These are phyloP conservation scores for Cinnamomum chago DNA, from an alignment of 164 flowering plant species.

Conservation along the genomic window DNA sequence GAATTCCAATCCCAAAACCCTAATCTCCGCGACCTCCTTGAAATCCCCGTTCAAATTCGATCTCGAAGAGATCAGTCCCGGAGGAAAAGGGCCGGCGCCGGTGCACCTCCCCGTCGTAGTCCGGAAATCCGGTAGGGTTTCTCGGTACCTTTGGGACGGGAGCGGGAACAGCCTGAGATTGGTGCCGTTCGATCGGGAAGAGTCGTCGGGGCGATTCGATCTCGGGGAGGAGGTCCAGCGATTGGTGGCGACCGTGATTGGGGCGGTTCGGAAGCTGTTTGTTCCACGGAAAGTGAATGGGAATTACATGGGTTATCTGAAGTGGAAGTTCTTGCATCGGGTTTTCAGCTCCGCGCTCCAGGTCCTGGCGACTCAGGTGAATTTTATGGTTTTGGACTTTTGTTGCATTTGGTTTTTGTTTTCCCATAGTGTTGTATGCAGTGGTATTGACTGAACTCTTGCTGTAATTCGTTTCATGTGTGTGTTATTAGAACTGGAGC, in stretches of 20 bases:
- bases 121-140: slow-evolving; percentile 41
- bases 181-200: slow-evolving; percentile 34
- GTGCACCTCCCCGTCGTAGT: slow-evolving; percentile 48
- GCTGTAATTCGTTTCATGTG: background rate
- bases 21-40: background rate
- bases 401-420: background rate
- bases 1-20: background rate
- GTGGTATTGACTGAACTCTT: background rate
- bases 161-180: slow-evolving; percentile 37
- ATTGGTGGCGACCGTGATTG: slow-evolving; percentile 23
- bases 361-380: slow-evolving; percentile 93
- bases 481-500: too few species aligned
- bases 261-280: slow-evolving; percentile 47
- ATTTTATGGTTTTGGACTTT: background rate
- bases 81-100: slow-evolving; percentile 6
- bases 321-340: slow-evolving; percentile 86
- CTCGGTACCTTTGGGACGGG: slow-evolving; percentile 65
- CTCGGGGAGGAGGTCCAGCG: slow-evolving; percentile 31
- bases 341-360: slow-evolving; percentile 87
- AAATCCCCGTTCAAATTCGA: slow-evolving; percentile 15
- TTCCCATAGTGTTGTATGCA: background rate
- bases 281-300: slow-evolving; percentile 55
- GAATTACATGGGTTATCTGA: slow-evolving; percentile 69
- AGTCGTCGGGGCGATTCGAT: background rate
- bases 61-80: slow-evolving; percentile 13